A percentile compares a stretch with the other conserved stretches of the same genome.
Conservation (phyloP, 768 basidiomycete genomes). For the Auricularia sp. region DNA sequence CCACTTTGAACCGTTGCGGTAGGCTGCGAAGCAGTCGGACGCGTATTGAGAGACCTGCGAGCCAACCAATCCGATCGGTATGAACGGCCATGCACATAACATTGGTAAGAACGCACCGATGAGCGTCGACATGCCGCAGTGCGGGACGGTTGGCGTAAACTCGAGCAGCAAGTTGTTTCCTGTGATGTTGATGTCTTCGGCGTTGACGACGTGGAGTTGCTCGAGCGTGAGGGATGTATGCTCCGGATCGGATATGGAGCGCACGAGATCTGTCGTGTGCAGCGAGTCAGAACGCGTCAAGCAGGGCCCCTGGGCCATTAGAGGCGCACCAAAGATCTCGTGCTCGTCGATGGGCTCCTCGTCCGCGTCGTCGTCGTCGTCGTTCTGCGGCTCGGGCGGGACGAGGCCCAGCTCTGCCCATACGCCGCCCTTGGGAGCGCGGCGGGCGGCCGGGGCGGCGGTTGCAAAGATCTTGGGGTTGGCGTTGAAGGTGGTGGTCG, state of each 20-base stretch:
- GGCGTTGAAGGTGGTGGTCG: slow-evolving; percentile 45
- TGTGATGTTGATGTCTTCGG: slow-evolving; percentile 62
- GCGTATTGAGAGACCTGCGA: slow-evolving; percentile 82
- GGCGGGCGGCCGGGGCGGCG: slow-evolving; percentile 35
- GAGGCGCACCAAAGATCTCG: slow-evolving; percentile 73
- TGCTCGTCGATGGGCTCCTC: slow-evolving; percentile 76
- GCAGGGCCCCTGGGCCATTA: slow-evolving; percentile 7
- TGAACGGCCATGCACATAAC: neutral
- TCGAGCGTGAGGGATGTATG: slow-evolving; percentile 78
- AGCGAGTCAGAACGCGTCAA: neutral
- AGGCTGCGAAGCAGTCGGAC: slow-evolving; percentile 83
- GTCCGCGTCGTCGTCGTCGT: slow-evolving; percentile 21
- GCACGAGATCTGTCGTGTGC: slow-evolving; percentile 63
- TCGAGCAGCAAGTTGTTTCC: slow-evolving; percentile 59
- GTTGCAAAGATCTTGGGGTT: slow-evolving; percentile 75
- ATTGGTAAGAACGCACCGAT: slow-evolving; percentile 47
- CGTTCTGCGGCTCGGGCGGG: slow-evolving; percentile 27
- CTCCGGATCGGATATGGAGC: slow-evolving; percentile 90
- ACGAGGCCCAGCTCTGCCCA: slow-evolving; percentile 24
- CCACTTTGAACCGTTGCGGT: slow-evolving; percentile 88
- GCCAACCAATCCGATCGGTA: no score
- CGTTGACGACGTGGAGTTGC: slow-evolving; percentile 89
- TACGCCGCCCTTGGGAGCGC: slow-evolving; percentile 22
- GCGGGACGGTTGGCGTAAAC: slow-evolving; percentile 95
- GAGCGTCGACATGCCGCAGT: slow-evolving; percentile 94